phyloP scores from a whole-genome alignment of 2,329 filamentous ascomycete genomes.

The Trichoderma breve region DNA sequence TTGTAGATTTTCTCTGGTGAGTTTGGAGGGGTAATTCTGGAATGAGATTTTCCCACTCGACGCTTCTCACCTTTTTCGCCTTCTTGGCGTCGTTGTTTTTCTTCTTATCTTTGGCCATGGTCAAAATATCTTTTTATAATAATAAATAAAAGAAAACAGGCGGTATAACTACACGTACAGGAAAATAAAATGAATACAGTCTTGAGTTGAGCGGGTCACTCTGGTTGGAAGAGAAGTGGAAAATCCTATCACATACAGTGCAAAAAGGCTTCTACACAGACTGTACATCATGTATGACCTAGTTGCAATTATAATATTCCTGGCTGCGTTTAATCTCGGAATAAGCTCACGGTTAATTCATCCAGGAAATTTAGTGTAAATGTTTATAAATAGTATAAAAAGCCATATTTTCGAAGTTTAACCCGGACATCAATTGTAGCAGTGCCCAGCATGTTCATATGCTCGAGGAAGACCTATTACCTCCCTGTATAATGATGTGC shows the following conservation, averaged over 20 bases:
- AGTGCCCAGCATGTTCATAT: not conserved
- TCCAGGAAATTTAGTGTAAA: not conserved
- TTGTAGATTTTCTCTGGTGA: not conserved
- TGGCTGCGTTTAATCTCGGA: not conserved
- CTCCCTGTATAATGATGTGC: not conserved
- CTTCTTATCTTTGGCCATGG: constrained; percentile 55
- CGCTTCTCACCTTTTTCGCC: constrained; percentile 44
- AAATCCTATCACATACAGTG: constrained; percentile 21
- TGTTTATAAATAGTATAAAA: not conserved
- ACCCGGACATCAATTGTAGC: not conserved
- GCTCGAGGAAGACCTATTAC: not conserved
- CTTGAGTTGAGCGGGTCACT: not conserved
- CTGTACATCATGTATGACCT: not conserved
- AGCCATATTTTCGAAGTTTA: not conserved
- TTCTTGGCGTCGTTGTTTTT: constrained; percentile 49
- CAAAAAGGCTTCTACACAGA: not conserved
- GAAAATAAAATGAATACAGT: not conserved
- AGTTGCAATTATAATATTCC: not conserved
- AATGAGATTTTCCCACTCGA: not conserved
- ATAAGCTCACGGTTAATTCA: not conserved
- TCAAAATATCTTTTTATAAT: not conserved
- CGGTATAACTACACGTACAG: not conserved
- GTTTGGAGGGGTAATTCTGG: constrained; percentile 15
- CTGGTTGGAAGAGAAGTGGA: constrained; percentile 4
- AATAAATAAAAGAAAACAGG: not conserved